These are phyloP conservation scores for Saccharomycopsis sp. DNA, from an alignment of 805 yeast genomes.

Conservation along the genomic window DNA sequence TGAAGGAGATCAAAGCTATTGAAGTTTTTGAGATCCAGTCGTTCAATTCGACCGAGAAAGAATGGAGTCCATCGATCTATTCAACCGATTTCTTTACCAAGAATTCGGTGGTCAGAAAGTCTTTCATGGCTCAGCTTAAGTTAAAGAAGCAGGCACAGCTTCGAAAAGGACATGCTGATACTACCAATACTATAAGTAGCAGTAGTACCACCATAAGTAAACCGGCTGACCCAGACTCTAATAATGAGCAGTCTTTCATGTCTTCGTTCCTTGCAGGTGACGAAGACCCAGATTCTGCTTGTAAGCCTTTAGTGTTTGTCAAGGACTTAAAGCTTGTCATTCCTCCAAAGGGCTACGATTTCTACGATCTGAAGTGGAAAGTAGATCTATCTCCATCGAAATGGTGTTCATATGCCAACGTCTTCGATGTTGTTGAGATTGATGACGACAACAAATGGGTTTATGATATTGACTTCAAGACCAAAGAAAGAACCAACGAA, in stretches of 20 bases:
- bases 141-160: conserved; percentile 8
- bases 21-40: conserved; percentile 66
- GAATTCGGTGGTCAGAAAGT: conserved; percentile 18
- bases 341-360: conserved; percentile 60
- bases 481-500: conserved; percentile 28
- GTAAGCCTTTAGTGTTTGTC: background rate
- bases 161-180: conserved; percentile 10
- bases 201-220: background rate
- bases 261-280: background rate
- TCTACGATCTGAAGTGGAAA: conserved; percentile 45
- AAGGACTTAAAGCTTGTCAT: conserved; percentile 32
- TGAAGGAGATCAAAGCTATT: conserved; percentile 43
- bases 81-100: conserved; percentile 17
- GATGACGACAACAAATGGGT: conserved; percentile 84
- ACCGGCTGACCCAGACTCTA: background rate
- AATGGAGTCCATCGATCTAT: conserved; percentile 42
- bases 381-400: conserved; percentile 54
- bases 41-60: conserved; percentile 40
- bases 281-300: background rate
- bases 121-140: conserved; percentile 3
- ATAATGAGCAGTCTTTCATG: background rate
- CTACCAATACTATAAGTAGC: background rate
- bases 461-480: conserved; percentile 44
- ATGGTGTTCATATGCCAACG: conserved; percentile 54
- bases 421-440: conserved; percentile 47